phyloP scores from a whole-genome alignment of 2,329 filamentous ascomycete genomes.

The Penicillium sp. region DNA sequence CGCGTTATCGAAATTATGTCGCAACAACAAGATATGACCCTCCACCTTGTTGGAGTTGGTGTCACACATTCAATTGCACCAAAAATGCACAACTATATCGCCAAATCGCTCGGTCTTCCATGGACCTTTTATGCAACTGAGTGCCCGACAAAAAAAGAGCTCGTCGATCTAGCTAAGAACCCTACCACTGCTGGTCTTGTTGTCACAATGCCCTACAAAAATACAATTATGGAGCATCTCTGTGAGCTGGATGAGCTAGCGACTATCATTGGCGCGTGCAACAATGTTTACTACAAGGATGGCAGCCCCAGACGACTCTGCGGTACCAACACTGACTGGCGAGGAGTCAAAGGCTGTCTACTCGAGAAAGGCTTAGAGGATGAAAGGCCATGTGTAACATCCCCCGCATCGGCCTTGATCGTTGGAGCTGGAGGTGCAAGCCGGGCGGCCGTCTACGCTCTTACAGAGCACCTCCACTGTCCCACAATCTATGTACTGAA shows the following conservation, averaged over 20 bases:
- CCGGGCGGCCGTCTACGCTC: conserved; percentile 17
- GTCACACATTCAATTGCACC: conserved; percentile 19
- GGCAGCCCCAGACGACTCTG: conserved; percentile 3
- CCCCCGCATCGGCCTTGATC: conserved; percentile 11
- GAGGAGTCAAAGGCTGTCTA: conserved; percentile 16
- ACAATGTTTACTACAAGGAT: conserved; percentile 16
- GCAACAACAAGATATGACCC: conserved; percentile 9
- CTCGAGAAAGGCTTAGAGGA: conserved; percentile 13
- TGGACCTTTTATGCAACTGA: conserved; percentile 18
- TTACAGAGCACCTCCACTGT: conserved; percentile 12
- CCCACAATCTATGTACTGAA: conserved; percentile 16
- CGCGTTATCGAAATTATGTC: background rate
- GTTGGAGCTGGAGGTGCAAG: conserved; percentile 19
- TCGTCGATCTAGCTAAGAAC: conserved; percentile 7
- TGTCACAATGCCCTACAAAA: conserved; percentile 20
- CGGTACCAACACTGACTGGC: conserved; percentile 20
- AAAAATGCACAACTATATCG: conserved; percentile 20
- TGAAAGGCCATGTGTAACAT: conserved; percentile 4
- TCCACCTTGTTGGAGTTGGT: conserved; percentile 17
- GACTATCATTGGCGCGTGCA: conserved; percentile 14
- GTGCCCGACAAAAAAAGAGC: conserved; percentile 10
- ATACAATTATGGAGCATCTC: conserved; percentile 12
- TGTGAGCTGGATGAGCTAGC: conserved; percentile 11
- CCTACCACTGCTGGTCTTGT: conserved; percentile 15
- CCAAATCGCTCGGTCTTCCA: conserved; percentile 15